A percentile compares a stretch with the other conserved stretches of the same genome.
Evolutionary conservation across 2,329 filamentous ascomycete genomes (phyloP).

Genomic region (Nemania bipapillata): DNA sequence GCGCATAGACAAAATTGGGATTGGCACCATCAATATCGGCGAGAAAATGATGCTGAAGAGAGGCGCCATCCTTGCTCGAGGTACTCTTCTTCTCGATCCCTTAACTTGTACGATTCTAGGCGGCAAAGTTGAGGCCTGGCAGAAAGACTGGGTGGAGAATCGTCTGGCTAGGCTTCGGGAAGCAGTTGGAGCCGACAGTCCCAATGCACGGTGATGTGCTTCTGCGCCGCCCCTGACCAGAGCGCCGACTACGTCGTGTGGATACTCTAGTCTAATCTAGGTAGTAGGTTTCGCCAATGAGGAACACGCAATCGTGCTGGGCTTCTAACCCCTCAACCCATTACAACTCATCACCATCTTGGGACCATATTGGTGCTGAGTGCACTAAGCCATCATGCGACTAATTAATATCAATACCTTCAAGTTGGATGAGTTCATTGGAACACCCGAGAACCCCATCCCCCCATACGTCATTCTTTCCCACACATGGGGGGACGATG

Average conservation of each 20-base stretch:
- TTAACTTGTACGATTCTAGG: slow-evolving; percentile 77
- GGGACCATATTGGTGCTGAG: background rate
- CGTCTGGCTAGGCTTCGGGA: slow-evolving; percentile 75
- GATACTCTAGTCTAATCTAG: slow-evolving; percentile 5
- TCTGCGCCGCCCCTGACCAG: background rate
- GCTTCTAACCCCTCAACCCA: slow-evolving; percentile 2
- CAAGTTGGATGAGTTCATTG: background rate
- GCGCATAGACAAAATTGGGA: slow-evolving; percentile 71
- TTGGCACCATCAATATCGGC: slow-evolving; percentile 76
- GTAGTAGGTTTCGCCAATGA: slow-evolving; percentile 11
- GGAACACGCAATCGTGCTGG: background rate
- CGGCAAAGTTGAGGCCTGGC: slow-evolving; percentile 84
- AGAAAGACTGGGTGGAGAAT: slow-evolving; percentile 78
- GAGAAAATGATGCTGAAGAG: slow-evolving; percentile 80
- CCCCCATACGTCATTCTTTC: slow-evolving; percentile 9
- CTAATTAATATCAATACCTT: background rate
- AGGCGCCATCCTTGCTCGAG: slow-evolving; percentile 74
- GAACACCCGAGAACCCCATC: background rate
- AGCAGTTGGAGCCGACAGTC: slow-evolving; percentile 58
- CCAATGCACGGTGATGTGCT: slow-evolving; percentile 25
- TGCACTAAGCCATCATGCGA: background rate
- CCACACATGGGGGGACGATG: slow-evolving; percentile 14
- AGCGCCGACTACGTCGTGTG: slow-evolving; percentile 1
- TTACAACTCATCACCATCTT: background rate
- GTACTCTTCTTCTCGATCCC: slow-evolving; percentile 81